Evolutionary conservation across 176 grass and related monocot species (phyloP), one percentile per base, ranked within the genome.

Genomic region (Chrysopogon serrulatus): DNA sequence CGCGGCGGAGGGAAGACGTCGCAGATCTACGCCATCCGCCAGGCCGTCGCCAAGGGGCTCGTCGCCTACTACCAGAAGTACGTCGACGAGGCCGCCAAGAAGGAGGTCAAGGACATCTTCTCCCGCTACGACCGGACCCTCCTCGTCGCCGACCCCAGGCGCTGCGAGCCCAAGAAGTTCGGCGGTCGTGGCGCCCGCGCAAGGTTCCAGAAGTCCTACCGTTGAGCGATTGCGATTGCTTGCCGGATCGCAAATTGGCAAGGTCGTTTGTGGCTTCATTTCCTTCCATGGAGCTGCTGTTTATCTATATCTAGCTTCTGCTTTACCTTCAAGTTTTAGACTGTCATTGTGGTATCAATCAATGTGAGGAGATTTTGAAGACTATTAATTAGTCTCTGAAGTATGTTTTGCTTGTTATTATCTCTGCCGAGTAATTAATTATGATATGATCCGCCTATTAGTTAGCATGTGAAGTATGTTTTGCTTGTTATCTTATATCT

Each of bases 161-260:
- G 93, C 28, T 95, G 93, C 71, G 93, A 96, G 80, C 93, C 93
- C 23, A 96, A 95, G 86, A 95, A 96, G 80, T 96, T 96, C 35
- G 94, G 94, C 0, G 91, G 94, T 1, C 94, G 94, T 5, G 94
- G 94, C 2, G 94, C 91, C 34, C 94, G 94, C 57, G 83, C 94
- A 0, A 85, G 94, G 51, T 96, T 96, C 81, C 94, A 96, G 81
- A 96, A 96, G 62, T 89, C 61, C 0, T 85, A 85, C 83, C 62
- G 83, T 7, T 85, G 19, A 85, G 62, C 10, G 54, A 4, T 57
- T 24, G 21, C 26, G 15, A 17, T 33, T 2, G 18, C 26, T 17
- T 1, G 65, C 14, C 3, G 18, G 3, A n/a, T 24, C 66, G 23
- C 34, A n/a, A 9, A 51, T 13, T 12, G 8, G 54, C 40, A 18